Evolutionary conservation across 208 protist species (phyloP), one percentile per base, ranked within the genome.

Genomic region (Trypanosoma cruzi): DNA sequence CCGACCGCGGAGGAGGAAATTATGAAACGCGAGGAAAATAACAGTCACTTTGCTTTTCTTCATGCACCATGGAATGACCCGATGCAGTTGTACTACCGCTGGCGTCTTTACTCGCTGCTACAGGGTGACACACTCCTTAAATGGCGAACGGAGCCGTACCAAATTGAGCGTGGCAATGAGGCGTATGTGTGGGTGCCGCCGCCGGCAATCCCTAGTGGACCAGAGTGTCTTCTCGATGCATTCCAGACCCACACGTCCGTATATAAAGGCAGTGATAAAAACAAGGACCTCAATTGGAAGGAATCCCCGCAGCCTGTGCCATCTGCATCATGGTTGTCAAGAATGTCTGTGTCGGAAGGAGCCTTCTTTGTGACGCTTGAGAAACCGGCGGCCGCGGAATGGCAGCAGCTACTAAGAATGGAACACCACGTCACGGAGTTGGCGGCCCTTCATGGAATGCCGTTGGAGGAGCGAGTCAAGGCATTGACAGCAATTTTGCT

Each of bases 1-100:
- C 87, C 90, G 1, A 86, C 85, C 11, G 73, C 80, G 49, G 87
- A 95, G 71, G 90, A 95, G 68, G 87, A 92, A 58, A 77, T 95
- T 24, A 83, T 84, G 46, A 68, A 68, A 26, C 84, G 90, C 36
- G 87, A 95, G 79, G 68, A 54, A 57, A 74, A 68, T 40, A 95
- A 95, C 68, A 59, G 68, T 6, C 63, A 71, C 58, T 95, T 95
- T 68, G 71, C 68, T 28, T 95, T 95, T 64, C 74, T 95, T 0
- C 59, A 76, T 46, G 70, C 57, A 0, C 61, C 67, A 24, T 89
- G 80, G 70, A 73, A 81, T 13, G 72, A 92, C 46, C 79, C 89
- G 0, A 77, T 68, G 37, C 69, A 88, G 67, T 56, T 90, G 24
- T 96, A 96, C 79, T 96, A 96, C 78, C 87, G 90, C 64, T 96